Base-by-base conservation (phyloP, 108 stramenopile genomes). In the Aureococcus anophagefferens region DNA sequence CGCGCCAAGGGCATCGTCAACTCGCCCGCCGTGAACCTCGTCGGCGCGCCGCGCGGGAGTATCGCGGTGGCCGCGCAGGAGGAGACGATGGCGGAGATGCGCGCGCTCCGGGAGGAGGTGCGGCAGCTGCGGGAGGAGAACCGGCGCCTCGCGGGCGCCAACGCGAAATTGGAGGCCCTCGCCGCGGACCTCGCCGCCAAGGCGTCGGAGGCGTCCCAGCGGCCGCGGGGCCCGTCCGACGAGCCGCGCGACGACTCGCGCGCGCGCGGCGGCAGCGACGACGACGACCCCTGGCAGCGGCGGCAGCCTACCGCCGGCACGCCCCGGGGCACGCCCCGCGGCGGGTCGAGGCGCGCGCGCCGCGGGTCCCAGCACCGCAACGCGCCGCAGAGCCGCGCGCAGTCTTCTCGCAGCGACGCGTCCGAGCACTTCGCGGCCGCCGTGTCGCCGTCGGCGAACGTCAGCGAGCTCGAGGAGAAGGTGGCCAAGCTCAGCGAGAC, bases 381-480 rank as follows among this genome's bases (percentile, higher is more conserved):
- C 37, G 7, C 7, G 7, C 37, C 7, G 4, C 37, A 4, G 11
- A 9, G 37, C 4, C 7, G 7, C 37, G 7, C 37, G 37, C 37
- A 40, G 37, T 9, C 37, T 40, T 40, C 37, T 40, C 37, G 37
- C 65, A 81, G 83, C 37, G 79, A 74, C 36, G 81, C 85, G 66
- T 86, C 84, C 65, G 82, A 83, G 11, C 67, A 83, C 45, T 73
- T 86, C 7, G 83, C 86, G 63, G 68, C 46, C n/a, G 76, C 71
- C 30, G 65, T 84, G 35, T 44, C 83, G 63, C 76, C 62, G 40
- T 83, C 51, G 21, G 25, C 51, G 21, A 59, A 87, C 51, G 85
- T 87, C 30, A 45, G 66, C 28, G 62, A 66, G 7, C 76, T 85
- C 36, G 80, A 85, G 62, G 37, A 46, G 29, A 80, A 81, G 68